Evolutionary conservation across 768 basidiomycete species (phyloP).

Genomic region (Crepidotus variabilis): DNA sequence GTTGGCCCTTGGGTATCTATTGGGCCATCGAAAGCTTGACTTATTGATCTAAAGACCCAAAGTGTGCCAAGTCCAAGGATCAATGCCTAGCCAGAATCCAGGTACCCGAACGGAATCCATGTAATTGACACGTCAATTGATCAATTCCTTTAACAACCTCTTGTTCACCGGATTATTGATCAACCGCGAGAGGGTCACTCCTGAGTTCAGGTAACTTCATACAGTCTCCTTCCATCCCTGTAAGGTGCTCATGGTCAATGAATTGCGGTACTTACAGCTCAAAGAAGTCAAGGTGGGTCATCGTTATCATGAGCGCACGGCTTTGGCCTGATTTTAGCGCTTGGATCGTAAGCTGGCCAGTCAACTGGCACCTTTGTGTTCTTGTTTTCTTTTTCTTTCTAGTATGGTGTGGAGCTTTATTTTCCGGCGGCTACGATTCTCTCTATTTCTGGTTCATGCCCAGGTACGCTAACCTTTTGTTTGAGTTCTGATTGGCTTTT

Average conservation of each 20-base stretch:
- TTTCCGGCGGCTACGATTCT: constrained; percentile 95
- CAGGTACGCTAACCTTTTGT: constrained; percentile 45
- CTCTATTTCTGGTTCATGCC: constrained; percentile 89
- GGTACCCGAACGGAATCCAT: not conserved
- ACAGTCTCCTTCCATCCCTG: constrained; percentile 97
- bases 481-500: constrained; percentile 14
- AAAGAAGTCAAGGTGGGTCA: constrained; percentile 79
- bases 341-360: not conserved
- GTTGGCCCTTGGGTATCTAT: too few species aligned
- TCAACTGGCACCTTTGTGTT: not conserved
- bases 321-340: not conserved
- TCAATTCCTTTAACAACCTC: constrained; percentile 52
- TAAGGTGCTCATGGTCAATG: constrained; percentile 95
- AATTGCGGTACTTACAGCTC: constrained; percentile 88
- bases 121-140: too few species aligned
- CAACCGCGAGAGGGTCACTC: constrained; percentile 82
- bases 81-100: not conserved
- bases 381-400: constrained; percentile 10
- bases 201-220: constrained; percentile 78
- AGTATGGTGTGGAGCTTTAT: constrained; percentile 97
- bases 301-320: not conserved
- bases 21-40: too few species aligned
- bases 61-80: not conserved
- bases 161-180: constrained; percentile 94
- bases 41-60: not conserved